Evolutionary conservation across 257 asterid genomes (phyloP).

Genomic region (Salvia rosmarinus): DNA sequence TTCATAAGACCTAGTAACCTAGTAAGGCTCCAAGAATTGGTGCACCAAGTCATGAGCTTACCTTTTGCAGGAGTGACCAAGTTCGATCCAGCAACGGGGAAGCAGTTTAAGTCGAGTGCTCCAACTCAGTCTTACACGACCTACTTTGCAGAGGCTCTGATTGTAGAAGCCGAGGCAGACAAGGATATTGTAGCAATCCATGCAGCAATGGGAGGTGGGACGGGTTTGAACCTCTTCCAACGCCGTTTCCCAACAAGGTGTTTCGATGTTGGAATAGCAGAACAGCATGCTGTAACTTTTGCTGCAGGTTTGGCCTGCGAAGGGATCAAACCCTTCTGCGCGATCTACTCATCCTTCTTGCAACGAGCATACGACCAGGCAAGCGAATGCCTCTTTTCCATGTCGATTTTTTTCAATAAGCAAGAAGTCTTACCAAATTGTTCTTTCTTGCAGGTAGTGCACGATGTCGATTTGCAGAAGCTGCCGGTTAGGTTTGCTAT

Average conservation of each 20-base stretch:
- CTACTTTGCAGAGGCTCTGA: conserved; percentile 91
- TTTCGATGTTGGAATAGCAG: conserved; percentile 95
- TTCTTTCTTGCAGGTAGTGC: conserved; percentile 67
- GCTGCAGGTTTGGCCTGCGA: conserved; percentile 99
- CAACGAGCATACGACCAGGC: conserved; percentile 97
- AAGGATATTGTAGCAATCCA: conserved; percentile 87
- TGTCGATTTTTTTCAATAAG: not conserved
- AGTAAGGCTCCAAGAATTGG: not conserved
- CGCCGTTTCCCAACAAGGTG: conserved; percentile 85
- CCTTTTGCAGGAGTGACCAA: conserved; percentile 70
- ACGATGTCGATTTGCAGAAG: conserved; percentile 95
- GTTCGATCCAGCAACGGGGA: conserved; percentile 95
- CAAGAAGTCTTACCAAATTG: conserved; percentile 5
- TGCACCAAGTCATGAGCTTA: not conserved
- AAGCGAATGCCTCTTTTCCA: conserved; percentile 25
- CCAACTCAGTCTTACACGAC: conserved; percentile 87
- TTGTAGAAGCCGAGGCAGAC: conserved; percentile 90
- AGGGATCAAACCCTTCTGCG: conserved; percentile 90
- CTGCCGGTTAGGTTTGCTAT: conserved; percentile 94
- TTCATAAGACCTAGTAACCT: not conserved
- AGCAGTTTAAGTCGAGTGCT: conserved; percentile 75
- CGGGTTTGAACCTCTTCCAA: conserved; percentile 85
- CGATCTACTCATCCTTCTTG: conserved; percentile 89
- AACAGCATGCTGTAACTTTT: conserved; percentile 94
- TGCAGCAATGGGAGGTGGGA: conserved; percentile 99